Percentiles rank a stretch among this genome's conserved stretches.
phyloP scores from a whole-genome alignment of 805 yeast species.

The Metschnikowia sp. region DNA sequence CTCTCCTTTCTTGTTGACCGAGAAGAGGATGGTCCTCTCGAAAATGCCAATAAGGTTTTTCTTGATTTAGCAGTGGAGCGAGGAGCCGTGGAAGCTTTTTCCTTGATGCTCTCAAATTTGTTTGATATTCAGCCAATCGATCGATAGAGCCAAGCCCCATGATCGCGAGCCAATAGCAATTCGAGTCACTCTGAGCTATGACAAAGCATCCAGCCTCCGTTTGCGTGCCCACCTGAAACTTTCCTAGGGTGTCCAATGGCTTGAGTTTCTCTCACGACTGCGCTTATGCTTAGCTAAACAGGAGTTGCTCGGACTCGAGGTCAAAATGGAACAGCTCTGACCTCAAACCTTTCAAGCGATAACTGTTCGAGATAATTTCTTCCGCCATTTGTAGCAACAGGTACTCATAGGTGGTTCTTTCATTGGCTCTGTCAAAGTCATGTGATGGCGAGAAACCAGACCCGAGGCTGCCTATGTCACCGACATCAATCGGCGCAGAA shows the following conservation, averaged over 20 bases:
- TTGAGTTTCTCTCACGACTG: no score
- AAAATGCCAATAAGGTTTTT: slow-evolving; percentile 17
- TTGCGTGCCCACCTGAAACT: no score
- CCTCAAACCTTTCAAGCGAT: background rate
- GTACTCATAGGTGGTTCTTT: slow-evolving; percentile 25
- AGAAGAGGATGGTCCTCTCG: slow-evolving; percentile 11
- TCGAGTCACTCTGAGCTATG: no score
- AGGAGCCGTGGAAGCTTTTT: slow-evolving; percentile 26
- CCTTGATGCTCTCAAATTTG: slow-evolving; percentile 20
- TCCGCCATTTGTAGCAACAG: slow-evolving; percentile 25
- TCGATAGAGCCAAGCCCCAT: no score
- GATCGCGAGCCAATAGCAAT: no score
- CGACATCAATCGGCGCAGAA: slow-evolving; percentile 15
- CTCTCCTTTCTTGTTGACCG: slow-evolving; percentile 5
- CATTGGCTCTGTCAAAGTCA: slow-evolving; percentile 33
- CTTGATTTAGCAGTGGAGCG: slow-evolving; percentile 20
- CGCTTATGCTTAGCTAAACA: background rate
- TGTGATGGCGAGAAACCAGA: slow-evolving; percentile 29
- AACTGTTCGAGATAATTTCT: slow-evolving; percentile 16
- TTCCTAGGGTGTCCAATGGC: no score
- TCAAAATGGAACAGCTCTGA: slow-evolving; percentile 22
- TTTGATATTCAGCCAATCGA: slow-evolving; percentile 2
- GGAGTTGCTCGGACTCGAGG: slow-evolving; percentile 24
- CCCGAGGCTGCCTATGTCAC: slow-evolving; percentile 18
- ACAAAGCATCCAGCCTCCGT: no score